Conservation (phyloP, 2,329 filamentous ascomycete genomes). For the Sporothrix luriei region DNA sequence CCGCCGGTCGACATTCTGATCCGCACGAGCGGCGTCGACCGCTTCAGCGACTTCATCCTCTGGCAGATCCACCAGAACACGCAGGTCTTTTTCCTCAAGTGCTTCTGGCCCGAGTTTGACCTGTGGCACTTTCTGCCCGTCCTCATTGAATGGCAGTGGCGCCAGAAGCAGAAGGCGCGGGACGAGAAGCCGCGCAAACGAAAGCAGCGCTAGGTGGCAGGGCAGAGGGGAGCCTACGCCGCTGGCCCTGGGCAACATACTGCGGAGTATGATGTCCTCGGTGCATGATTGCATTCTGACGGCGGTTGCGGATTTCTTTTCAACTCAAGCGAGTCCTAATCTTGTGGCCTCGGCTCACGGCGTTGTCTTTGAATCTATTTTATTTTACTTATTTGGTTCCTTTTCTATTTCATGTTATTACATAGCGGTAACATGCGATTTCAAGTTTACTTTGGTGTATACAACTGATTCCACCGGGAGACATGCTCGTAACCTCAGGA, state of each 20-base stretch:
- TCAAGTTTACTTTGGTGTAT: not conserved
- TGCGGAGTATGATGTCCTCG: not conserved
- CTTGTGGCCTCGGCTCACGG: not conserved
- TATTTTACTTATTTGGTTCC: too few species aligned
- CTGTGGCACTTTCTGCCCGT: constrained; percentile 92
- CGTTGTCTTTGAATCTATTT: constrained; percentile 4
- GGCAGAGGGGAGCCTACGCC: not conserved
- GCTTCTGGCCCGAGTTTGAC: constrained; percentile 94
- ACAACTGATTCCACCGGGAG: too few species aligned
- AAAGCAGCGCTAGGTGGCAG: constrained; percentile 40
- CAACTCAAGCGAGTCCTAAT: not conserved
- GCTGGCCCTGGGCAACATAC: too few species aligned
- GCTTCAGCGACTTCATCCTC: constrained; percentile 96
- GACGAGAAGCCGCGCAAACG: constrained; percentile 50
- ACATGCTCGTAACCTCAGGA: not conserved
- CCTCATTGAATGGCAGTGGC: constrained; percentile 83
- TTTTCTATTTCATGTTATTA: not conserved
- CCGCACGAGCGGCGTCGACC: constrained; percentile 87
- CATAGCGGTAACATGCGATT: constrained; percentile 19
- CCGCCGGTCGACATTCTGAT: constrained; percentile 90
- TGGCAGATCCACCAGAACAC: constrained; percentile 97
- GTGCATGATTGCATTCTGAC: not conserved
- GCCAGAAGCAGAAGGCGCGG: constrained; percentile 59
- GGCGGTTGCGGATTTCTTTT: not conserved
- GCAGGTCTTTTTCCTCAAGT: constrained; percentile 87